Evolutionary conservation across 2,329 filamentous ascomycete genomes (phyloP), one percentile per base, ranked within the genome.

Genomic region (Ceratocystis eucalypticola): DNA sequence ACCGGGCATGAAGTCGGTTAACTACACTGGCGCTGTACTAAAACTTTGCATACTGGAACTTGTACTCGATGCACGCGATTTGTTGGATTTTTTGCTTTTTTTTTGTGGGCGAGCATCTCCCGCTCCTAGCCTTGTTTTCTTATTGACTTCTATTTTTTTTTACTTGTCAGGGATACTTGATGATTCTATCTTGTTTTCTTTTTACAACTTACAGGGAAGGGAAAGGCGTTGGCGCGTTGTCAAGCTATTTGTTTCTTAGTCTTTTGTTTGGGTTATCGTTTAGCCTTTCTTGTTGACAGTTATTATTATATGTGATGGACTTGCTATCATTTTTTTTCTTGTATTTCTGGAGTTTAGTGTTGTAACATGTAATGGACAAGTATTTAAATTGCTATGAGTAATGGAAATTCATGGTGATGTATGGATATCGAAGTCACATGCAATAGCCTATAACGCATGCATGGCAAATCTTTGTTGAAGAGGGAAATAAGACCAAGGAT

Each of bases 161-260:
- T 25, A 61, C 64, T 64, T 57, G 25, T 44, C 33, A 37, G 33
- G 33, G 22, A 45, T 57, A 57, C 53, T 57, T 57, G 22, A 28
- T 57, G 53, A 17, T 65, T 64, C 41, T 67, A 33, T 65, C 61
- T 59, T 28, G n/a, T 17, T 25, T 44, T 66, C 28, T 46, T 22
- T 22, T 57, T 25, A 17, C 17, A 41, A 6, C 30, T n/a, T 22
- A 41, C 30, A 10, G 22, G 53, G 37, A 45, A 65, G 50, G 53
- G 53, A 59, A 30, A 65, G 50, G 48, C 64, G 48, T 65, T 44
- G 53, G 48, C 22, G 48, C n/a, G 48, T 59, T 62, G 6, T 20
- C 50, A 45, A 50, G 53, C 45, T 15, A 33, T 61, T 62, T 50
- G 10, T 37, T 59, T 62, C 55, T 53, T 45, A 46, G 30, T 62